Base-by-base conservation (phyloP, 306 rosid genomes). In the Hylodesmum podocarpum region DNA sequence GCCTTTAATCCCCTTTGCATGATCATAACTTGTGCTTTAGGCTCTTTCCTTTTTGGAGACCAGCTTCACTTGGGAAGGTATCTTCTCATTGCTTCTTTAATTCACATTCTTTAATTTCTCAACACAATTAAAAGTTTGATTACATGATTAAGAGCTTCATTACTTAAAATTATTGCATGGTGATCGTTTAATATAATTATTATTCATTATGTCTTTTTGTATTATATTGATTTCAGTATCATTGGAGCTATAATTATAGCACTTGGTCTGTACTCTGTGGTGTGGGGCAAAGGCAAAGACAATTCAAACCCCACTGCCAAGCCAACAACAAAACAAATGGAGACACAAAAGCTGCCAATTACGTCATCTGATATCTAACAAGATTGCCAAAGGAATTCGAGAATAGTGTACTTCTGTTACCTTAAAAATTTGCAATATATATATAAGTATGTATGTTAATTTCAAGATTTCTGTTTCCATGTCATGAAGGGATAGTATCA, bases 271-370 rank as follows among this genome's bases (percentile, higher is more conserved):
- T 93, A 93, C 58, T 64, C 81, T 16, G 96, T 92, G 37, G 91
- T 90, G 72, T 92, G 96, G 97, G 96, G 97, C 6, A 92, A 92
- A 84, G 73, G 78, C 75, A 88, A 90, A 78, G 97, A 90, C 62
- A 33, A 84, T 12, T 31, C 79, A 2, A 18, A 29, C 3, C 36
- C 69, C 62, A 34, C 43, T n/a, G 28, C 34, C 58, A 54, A n/a
- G n/a, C 27, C 51, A 33, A 43, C 76, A 54, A 8, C 72, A 5
- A 77, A 66, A 75, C 82, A 77, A 65, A 55, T 24, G 16, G 70
- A 68, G 51, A 27, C 25, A 36, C 84, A 70, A 8, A 53, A 80
- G 5, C 81, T 74, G 5, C 80, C 84, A 63, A 54, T 80, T 43
- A 72, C 83, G 41, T 36, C 73, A 57, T 66, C 77, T 16, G 14